Evolutionary conservation across 2,329 filamentous ascomycete species (phyloP).

Genomic region (Alternaria brassicicola): DNA sequence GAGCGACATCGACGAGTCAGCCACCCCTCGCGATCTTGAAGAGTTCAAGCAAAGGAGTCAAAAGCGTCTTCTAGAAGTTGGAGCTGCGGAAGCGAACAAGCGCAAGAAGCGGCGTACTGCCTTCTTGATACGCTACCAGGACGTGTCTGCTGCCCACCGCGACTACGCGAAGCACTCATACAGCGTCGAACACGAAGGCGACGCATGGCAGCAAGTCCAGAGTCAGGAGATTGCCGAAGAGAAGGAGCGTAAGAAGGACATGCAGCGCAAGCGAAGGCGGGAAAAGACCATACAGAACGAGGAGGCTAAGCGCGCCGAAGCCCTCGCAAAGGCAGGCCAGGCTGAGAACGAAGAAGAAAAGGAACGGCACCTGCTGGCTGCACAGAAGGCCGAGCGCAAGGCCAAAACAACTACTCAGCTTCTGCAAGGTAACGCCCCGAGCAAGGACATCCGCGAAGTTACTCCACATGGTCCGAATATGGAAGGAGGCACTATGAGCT

Average conservation of each 20-base stretch:
- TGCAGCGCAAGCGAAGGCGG: conserved; percentile 94
- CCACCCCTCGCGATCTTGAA: conserved; percentile 58
- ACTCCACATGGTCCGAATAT: conserved; percentile 78
- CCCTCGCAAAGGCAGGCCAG: conserved; percentile 76
- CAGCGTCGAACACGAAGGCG: conserved; percentile 75
- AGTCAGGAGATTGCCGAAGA: conserved; percentile 90
- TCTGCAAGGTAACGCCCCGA: conserved; percentile 77
- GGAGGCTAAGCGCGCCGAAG: conserved; percentile 78
- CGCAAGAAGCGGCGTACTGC: conserved; percentile 68
- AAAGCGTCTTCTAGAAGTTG: conserved; percentile 73
- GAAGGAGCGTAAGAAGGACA: conserved; percentile 99
- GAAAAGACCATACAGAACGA: conserved; percentile 95
- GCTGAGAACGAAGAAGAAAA: conserved; percentile 83
- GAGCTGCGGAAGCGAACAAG: conserved; percentile 66
- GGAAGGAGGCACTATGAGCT: conserved; percentile 83
- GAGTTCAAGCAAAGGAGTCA: conserved; percentile 61
- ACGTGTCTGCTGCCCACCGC: conserved; percentile 70
- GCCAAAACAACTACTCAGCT: conserved; percentile 88
- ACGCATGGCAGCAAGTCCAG: conserved; percentile 84
- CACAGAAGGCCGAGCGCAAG: conserved; percentile 90
- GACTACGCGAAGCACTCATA: conserved; percentile 77
- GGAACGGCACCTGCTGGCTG: conserved; percentile 80
- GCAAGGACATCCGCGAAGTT: conserved; percentile 74
- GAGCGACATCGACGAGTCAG: conserved; percentile 62
- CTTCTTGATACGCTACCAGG: conserved; percentile 62